Percentiles rank a stretch among this genome's conserved stretches.
These are phyloP conservation scores for Taiozyma sp. DNA, from an alignment of 1,139 yeast genomes.

Conservation along the genomic window DNA sequence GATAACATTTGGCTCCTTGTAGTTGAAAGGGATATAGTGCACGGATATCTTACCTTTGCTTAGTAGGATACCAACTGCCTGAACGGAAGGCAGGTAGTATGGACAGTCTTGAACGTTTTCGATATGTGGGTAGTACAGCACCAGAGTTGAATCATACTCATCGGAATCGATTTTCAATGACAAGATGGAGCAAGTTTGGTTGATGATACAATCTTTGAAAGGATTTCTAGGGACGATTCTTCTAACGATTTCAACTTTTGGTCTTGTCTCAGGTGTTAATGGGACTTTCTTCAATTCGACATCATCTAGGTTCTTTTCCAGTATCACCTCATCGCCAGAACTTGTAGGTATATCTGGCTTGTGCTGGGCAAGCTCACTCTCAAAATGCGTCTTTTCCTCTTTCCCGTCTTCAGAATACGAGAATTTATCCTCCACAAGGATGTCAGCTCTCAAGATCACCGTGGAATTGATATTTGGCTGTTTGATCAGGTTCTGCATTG, in stretches of 20 bases:
- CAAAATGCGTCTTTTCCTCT: conserved; percentile 13
- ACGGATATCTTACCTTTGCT: conserved; percentile 49
- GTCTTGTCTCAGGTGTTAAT: conserved; percentile 32
- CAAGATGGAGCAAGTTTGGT: conserved; percentile 74
- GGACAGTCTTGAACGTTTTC: conserved; percentile 62
- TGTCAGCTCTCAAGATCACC: conserved; percentile 84
- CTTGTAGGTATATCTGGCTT: conserved; percentile 26
- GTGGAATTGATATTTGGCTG: conserved; percentile 94
- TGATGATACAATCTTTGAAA: conserved; percentile 72
- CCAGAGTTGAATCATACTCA: conserved; percentile 41
- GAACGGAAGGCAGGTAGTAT: conserved; percentile 80
- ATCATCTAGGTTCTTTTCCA: conserved; percentile 50
- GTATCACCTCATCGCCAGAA: conserved; percentile 30
- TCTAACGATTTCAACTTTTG: conserved; percentile 58
- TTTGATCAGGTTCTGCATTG: conserved; percentile 75
- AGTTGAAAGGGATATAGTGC: conserved; percentile 69
- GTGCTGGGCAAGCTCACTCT: conserved; percentile 32
- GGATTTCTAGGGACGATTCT: conserved; percentile 89
- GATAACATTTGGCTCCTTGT: conserved; percentile 25
- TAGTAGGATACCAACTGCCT: conserved; percentile 70
- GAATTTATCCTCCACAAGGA: conserved; percentile 52
- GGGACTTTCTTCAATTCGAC: conserved; percentile 45
- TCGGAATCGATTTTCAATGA: conserved; percentile 23
- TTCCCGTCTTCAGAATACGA: conserved; percentile 26
- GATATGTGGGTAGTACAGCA: conserved; percentile 77